phyloP scores from a whole-genome alignment of 2,329 filamentous ascomycete species.

The Penicillium fuscoglaucum region DNA sequence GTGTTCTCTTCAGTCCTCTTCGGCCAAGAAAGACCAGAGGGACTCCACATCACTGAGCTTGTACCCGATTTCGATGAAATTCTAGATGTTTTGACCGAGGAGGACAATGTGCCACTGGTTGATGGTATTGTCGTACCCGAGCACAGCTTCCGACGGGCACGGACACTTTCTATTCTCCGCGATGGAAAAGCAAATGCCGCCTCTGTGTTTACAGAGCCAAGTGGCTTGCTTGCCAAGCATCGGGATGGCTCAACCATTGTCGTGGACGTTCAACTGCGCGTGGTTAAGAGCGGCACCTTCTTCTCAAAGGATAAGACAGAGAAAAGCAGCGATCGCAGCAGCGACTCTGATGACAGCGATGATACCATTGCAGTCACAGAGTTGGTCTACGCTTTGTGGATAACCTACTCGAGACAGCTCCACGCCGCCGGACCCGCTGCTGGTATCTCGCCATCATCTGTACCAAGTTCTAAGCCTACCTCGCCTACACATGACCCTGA shows the following conservation, averaged over 20 bases:
- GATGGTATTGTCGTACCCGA: constrained; percentile 98
- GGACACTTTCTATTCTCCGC: constrained; percentile 77
- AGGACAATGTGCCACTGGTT: constrained; percentile 77
- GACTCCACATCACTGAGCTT: constrained; percentile 73
- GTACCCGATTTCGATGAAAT: constrained; percentile 87
- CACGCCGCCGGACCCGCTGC: constrained; percentile 70
- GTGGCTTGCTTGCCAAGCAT: constrained; percentile 81
- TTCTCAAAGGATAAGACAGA: constrained; percentile 60
- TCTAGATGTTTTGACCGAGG: constrained; percentile 75
- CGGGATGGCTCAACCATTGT: constrained; percentile 89
- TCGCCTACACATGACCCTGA: constrained; percentile 78
- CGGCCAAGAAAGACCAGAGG: constrained; percentile 80
- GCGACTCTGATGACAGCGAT: constrained; percentile 49
- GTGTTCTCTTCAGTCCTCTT: constrained; percentile 93
- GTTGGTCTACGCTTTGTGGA: constrained; percentile 92
- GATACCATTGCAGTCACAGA: constrained; percentile 61
- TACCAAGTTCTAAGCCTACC: constrained; percentile 61
- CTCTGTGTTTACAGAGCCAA: constrained; percentile 76
- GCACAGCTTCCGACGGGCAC: constrained; percentile 88
- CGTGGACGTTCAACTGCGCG: constrained; percentile 93
- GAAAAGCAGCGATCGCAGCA: constrained; percentile 63
- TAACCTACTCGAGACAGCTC: constrained; percentile 91
- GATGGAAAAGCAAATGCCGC: constrained; percentile 79
- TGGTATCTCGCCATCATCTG: constrained; percentile 55
- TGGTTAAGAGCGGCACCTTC: constrained; percentile 83